Conservation (phyloP, 2,329 filamentous ascomycete species). For the Leptoxyphium fumago region DNA sequence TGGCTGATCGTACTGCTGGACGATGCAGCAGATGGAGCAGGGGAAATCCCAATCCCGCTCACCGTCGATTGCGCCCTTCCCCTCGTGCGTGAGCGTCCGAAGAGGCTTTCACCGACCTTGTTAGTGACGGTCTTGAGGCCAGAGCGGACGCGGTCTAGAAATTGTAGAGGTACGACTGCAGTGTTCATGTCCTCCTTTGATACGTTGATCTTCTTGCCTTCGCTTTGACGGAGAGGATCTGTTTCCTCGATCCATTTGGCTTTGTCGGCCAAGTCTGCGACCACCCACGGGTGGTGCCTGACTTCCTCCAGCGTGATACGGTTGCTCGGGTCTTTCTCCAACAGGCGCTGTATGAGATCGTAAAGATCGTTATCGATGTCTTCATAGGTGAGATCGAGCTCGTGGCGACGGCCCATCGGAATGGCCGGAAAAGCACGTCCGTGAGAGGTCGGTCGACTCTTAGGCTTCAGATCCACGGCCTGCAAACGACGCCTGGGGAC, state of each 20-base stretch:
- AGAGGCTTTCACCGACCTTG: slow-evolving; percentile 31
- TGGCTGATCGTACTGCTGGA: slow-evolving; percentile 42
- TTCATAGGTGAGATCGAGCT: slow-evolving; percentile 72
- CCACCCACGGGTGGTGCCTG: slow-evolving; percentile 86
- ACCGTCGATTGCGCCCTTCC: slow-evolving; percentile 40
- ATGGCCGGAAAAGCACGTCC: slow-evolving; percentile 28
- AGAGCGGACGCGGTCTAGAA: slow-evolving; percentile 72
- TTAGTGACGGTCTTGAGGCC: slow-evolving; percentile 38
- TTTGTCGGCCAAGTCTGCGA: slow-evolving; percentile 60
- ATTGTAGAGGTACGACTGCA: slow-evolving; percentile 77
- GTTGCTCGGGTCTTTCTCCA: slow-evolving; percentile 78
- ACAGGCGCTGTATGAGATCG: slow-evolving; percentile 63
- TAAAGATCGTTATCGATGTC: slow-evolving; percentile 65
- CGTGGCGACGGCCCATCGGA: slow-evolving; percentile 55
- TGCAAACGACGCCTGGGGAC: slow-evolving; percentile 72
- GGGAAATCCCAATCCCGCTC: slow-evolving; percentile 40
- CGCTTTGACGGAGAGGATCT: slow-evolving; percentile 62
- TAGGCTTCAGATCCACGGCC: slow-evolving; percentile 41
- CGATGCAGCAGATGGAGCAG: slow-evolving; percentile 35
- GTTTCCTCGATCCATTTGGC: slow-evolving; percentile 85
- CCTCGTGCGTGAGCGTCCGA: slow-evolving; percentile 43
- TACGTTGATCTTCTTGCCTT: slow-evolving; percentile 79
- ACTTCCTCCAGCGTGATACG: slow-evolving; percentile 83
- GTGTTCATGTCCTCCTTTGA: slow-evolving; percentile 79
- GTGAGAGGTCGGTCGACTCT: slow-evolving; percentile 31